Evolutionary conservation across 2,329 filamentous ascomycete species (phyloP).

Genomic region (Thermothelomyces thermophilus): DNA sequence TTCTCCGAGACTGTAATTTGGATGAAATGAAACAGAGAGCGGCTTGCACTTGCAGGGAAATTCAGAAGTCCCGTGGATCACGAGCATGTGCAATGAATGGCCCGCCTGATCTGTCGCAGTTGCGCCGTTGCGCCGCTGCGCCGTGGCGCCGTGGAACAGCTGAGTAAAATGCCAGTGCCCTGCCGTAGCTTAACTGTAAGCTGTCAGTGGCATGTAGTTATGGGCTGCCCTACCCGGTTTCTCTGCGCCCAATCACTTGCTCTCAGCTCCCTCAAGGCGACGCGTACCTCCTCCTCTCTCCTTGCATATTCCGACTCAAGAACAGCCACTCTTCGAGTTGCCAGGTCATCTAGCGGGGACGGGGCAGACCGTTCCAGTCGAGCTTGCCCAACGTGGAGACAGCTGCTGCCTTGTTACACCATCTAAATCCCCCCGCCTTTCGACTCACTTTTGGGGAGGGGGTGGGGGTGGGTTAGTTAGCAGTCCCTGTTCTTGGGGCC

Average conservation of each 20-base stretch:
- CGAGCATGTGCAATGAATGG: constrained; percentile 1
- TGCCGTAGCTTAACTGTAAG: no score
- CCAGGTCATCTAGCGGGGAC: constrained; percentile 10
- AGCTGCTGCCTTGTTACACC: background rate
- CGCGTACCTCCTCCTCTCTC: constrained; percentile 1
- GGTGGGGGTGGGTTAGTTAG: no score
- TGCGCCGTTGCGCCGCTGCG: background rate
- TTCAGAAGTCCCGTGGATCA: background rate
- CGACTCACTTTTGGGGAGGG: no score
- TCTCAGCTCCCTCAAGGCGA: constrained; percentile 4
- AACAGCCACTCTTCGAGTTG: constrained; percentile 1
- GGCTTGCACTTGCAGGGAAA: no score
- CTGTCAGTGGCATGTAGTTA: no score
- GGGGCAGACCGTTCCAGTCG: background rate
- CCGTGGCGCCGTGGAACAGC: background rate
- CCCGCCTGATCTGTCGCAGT: constrained; percentile 8
- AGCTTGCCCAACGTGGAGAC: constrained; percentile 11
- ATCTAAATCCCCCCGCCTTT: background rate
- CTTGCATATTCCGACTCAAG: constrained; percentile 9
- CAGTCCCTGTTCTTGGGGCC: no score
- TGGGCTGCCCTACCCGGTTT: no score
- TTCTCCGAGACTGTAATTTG: no score
- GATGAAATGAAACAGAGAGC: background rate
- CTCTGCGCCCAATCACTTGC: constrained; percentile 12
- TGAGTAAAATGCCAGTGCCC: no score